phyloP scores from a whole-genome alignment of 805 yeast species.

The Saccharomyces paradoxus region DNA sequence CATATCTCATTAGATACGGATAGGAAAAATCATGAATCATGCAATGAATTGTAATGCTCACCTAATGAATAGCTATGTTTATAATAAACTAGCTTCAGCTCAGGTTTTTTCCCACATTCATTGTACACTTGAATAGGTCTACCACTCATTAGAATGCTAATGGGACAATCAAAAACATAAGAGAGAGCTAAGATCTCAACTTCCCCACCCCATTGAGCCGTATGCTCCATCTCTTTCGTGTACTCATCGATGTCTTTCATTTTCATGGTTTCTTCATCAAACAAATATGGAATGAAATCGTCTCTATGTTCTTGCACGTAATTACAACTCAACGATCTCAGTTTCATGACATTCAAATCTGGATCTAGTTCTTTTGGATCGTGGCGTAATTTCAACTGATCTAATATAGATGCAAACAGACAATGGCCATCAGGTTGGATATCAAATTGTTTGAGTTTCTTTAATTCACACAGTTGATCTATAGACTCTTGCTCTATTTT shows the following conservation, averaged over 20 bases:
- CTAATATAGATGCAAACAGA: slow-evolving; percentile 75
- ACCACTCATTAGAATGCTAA: slow-evolving; percentile 73
- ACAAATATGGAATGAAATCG: slow-evolving; percentile 71
- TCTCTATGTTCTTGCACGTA: slow-evolving; percentile 59
- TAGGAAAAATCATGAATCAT: slow-evolving; percentile 33
- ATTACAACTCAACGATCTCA: slow-evolving; percentile 58
- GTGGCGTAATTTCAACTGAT: slow-evolving; percentile 59
- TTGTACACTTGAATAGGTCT: slow-evolving; percentile 58
- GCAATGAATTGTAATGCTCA: slow-evolving; percentile 86
- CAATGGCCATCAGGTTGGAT: slow-evolving; percentile 93
- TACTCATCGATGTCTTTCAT: slow-evolving; percentile 61
- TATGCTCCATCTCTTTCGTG: slow-evolving; percentile 55
- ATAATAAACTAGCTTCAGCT: slow-evolving; percentile 68
- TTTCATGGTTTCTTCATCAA: slow-evolving; percentile 66
- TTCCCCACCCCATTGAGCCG: slow-evolving; percentile 96
- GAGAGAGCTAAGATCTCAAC: slow-evolving; percentile 81
- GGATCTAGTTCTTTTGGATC: slow-evolving; percentile 15
- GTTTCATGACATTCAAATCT: slow-evolving; percentile 29
- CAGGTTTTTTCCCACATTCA: slow-evolving; percentile 46
- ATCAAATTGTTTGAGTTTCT: slow-evolving; percentile 50
- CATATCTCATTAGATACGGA: neutral
- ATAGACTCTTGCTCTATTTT: slow-evolving; percentile 65
- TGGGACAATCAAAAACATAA: slow-evolving; percentile 59
- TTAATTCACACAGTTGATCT: slow-evolving; percentile 41
- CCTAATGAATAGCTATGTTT: slow-evolving; percentile 84